Conservation (phyloP, 352 stramenopile species). For the Thalassiosira allenii region DNA sequence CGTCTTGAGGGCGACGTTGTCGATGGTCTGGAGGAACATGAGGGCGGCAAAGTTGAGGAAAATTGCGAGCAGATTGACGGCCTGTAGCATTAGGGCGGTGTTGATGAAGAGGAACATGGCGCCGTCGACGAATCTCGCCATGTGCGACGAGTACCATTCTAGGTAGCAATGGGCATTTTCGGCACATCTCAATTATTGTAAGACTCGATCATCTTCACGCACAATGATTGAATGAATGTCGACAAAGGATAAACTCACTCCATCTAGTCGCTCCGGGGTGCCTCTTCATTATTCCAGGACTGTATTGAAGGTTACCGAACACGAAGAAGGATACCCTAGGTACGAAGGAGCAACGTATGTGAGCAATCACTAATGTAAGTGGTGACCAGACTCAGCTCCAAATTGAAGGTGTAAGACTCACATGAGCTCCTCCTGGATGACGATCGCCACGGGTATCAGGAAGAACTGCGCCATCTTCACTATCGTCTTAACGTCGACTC, state of each 20-base stretch:
- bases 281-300: conserved; percentile 1
- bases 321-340: not conserved
- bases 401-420: not conserved
- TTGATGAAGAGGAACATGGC: conserved; percentile 18
- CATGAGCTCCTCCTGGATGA: conserved; percentile 10
- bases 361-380: too few species aligned
- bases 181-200: too few species aligned
- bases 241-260: not conserved
- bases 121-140: conserved; percentile 10
- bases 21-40: conserved; percentile 7
- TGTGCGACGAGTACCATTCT: conserved; percentile 6
- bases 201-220: too few species aligned
- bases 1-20: conserved; percentile 3
- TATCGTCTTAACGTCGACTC: not conserved
- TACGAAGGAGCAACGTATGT: too few species aligned
- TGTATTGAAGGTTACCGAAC: conserved; percentile 5
- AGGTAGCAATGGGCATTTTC: too few species aligned
- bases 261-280: conserved; percentile 1
- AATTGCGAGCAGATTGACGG: not conserved
- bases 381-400: not conserved
- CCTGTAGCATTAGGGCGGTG: conserved; percentile 2
- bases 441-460: conserved; percentile 8
- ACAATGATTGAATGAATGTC: not conserved
- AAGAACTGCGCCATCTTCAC: conserved; percentile 16
- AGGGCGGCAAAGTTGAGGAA: conserved; percentile 21